Evolutionary conservation across 441 rosid species (phyloP).

Genomic region (Corymbia calophylla): DNA sequence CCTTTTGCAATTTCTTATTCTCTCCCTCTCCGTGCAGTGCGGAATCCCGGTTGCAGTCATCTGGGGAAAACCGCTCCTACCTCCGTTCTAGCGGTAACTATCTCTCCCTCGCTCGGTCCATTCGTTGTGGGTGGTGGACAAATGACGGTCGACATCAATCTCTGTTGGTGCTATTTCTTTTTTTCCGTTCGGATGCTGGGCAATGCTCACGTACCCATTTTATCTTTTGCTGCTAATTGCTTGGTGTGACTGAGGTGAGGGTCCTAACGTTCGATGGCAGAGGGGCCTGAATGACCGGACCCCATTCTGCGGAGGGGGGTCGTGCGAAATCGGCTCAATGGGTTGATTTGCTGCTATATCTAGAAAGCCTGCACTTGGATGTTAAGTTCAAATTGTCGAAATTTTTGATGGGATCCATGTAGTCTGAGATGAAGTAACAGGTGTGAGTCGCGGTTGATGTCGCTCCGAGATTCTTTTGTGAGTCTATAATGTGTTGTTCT

Average conservation of each 20-base stretch:
- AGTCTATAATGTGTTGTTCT: background rate
- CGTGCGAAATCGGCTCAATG: background rate
- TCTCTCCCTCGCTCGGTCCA: background rate
- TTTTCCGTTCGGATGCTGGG: background rate
- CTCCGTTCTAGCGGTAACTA: background rate
- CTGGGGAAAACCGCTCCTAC: background rate
- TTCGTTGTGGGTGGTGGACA: background rate
- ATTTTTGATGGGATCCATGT: background rate
- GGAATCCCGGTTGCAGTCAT: background rate
- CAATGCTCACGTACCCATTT: background rate
- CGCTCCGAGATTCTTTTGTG: background rate
- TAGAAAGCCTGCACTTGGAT: background rate
- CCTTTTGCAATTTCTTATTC: background rate
- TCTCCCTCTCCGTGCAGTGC: background rate
- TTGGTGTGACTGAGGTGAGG: background rate
- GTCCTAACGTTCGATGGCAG: background rate
- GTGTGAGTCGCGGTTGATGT: background rate
- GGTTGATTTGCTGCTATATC: background rate
- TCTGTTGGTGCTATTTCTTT: background rate
- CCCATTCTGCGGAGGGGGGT: background rate
- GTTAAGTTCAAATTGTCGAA: background rate
- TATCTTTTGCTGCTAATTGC: background rate
- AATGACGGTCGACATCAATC: background rate
- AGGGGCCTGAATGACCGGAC: background rate
- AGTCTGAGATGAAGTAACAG: background rate